Evolutionary conservation across 176 grass and related monocot genomes (phyloP).

Genomic region (Calamus simplicifolius): DNA sequence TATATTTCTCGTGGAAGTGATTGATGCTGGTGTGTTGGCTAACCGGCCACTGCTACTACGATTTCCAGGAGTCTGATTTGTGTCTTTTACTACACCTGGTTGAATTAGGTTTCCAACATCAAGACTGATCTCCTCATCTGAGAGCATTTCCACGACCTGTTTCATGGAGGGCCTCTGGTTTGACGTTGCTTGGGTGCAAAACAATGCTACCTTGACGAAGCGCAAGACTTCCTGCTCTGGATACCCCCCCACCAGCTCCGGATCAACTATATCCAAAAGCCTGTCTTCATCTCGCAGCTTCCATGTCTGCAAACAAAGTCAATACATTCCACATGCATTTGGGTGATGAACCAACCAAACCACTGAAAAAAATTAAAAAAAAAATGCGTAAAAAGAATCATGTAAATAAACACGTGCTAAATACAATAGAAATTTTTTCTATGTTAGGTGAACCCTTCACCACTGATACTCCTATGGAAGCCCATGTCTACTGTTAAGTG

Average conservation of each 20-base stretch:
- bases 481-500: no score
- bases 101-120: conserved; percentile 29
- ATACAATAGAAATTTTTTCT: no score
- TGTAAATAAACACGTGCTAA: no score
- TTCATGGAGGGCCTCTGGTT: conserved; percentile 58
- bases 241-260: conserved; percentile 29
- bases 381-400: no score
- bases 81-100: conserved; percentile 49
- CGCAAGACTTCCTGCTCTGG: conserved; percentile 38
- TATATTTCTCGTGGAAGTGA: conserved; percentile 22
- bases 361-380: no score
- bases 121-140: conserved; percentile 25
- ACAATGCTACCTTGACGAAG: conserved; percentile 56
- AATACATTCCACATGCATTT: no score
- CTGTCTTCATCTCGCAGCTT: conserved; percentile 39
- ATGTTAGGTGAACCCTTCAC: no score
- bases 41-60: neutral
- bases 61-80: neutral
- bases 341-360: no score
- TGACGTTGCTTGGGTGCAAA: conserved; percentile 48
- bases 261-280: conserved; percentile 51
- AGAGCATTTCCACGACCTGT: conserved; percentile 43
- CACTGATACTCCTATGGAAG: no score
- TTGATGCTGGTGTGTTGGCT: neutral
- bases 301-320: conserved; percentile 27